A percentile compares a stretch with the other conserved stretches of the same genome.
Conservation (phyloP, 106 monocot genomes). For the Triglochin maritima region DNA sequence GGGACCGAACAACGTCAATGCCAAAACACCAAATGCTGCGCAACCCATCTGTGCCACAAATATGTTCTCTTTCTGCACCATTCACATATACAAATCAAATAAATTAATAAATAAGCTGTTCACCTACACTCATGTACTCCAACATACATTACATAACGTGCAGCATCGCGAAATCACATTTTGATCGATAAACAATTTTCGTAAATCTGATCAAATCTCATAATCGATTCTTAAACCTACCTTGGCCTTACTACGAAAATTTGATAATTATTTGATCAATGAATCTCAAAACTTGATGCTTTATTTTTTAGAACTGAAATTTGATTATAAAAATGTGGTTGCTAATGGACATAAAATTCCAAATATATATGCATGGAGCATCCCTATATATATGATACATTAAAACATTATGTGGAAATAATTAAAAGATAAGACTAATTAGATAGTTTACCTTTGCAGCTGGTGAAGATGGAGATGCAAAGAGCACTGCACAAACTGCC, state of each 20-base stretch:
- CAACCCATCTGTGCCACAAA: conserved; percentile 87
- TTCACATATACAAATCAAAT: neutral
- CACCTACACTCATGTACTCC: no score
- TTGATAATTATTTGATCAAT: neutral
- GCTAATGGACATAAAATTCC: neutral
- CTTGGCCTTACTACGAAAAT: neutral
- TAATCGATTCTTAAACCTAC: no score
- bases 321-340: no score
- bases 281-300: no score
- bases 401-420: no score
- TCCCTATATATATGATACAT: no score
- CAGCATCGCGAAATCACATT: no score
- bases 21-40: conserved; percentile 81
- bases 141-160: no score
- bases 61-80: conserved; percentile 83
- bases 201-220: no score
- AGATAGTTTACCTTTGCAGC: conserved; percentile 42
- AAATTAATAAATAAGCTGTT: neutral
- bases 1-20: conserved; percentile 60
- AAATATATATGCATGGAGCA: neutral
- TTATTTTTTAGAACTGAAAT: no score
- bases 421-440: neutral
- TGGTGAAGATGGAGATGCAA: conserved; percentile 52
- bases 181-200: no score
- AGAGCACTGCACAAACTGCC: conserved; percentile 71